These are phyloP conservation scores for Aureobasidium sp. DNA, from an alignment of 2,329 filamentous ascomycete species.

Conservation along the genomic window DNA sequence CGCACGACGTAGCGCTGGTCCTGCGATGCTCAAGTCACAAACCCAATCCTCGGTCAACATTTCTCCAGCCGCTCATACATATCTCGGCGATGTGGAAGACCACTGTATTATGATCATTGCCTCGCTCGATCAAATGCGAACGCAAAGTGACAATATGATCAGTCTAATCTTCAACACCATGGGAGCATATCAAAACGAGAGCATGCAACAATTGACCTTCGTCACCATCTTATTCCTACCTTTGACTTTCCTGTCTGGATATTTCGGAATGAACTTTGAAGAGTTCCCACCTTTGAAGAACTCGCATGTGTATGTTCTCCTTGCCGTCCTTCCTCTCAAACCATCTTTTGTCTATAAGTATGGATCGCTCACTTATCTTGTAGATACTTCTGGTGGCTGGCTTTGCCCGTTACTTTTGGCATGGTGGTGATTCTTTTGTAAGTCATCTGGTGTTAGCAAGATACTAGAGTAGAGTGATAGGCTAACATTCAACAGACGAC, in stretches of 20 bases:
- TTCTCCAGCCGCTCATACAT: conserved; percentile 71
- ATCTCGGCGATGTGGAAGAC: conserved; percentile 82
- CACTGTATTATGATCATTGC: conserved; percentile 80
- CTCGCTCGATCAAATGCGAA: conserved; percentile 70
- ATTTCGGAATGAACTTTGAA: conserved; percentile 58
- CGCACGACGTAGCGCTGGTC: conserved; percentile 4
- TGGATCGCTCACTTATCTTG: not conserved
- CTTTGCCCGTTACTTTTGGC: not conserved
- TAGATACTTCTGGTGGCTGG: conserved; percentile 8
- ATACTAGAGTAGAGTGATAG: too few species aligned
- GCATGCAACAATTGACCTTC: conserved; percentile 79
- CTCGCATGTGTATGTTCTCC: not conserved
- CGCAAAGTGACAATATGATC: conserved; percentile 68
- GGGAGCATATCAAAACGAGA: conserved; percentile 80
- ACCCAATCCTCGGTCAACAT: conserved; percentile 58
- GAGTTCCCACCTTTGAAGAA: conserved; percentile 23
- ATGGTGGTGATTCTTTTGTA: conserved; percentile 2
- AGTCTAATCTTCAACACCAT: conserved; percentile 93
- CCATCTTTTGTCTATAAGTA: not conserved
- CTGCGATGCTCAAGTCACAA: not conserved
- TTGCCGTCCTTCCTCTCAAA: not conserved
- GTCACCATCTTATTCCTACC: conserved; percentile 88
- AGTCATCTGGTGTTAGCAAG: not conserved
- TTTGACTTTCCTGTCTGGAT: conserved; percentile 74
- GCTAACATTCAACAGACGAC: not conserved